These are phyloP conservation scores for Apocynum venetum DNA, from an alignment of 257 asterid genomes.

Conservation along the genomic window DNA sequence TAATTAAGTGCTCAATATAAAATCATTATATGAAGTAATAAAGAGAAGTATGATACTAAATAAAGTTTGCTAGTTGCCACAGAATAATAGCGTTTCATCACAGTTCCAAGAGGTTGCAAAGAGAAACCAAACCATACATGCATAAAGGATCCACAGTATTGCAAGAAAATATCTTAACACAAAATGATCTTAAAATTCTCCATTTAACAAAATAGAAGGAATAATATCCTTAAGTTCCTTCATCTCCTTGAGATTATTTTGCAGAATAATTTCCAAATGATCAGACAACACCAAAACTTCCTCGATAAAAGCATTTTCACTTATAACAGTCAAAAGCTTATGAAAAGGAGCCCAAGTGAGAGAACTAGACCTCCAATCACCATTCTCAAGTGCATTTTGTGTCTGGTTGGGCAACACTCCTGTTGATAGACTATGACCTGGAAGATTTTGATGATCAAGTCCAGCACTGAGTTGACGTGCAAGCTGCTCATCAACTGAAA, in stretches of 20 bases:
- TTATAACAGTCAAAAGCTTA: background rate
- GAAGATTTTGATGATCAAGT: slow-evolving; percentile 61
- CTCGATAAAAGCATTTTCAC: background rate
- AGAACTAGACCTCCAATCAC: slow-evolving; percentile 30
- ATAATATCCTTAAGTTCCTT: background rate
- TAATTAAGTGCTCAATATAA: background rate
- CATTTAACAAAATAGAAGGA: background rate
- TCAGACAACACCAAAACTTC: background rate
- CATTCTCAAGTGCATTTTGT: slow-evolving; percentile 46
- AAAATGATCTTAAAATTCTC: background rate
- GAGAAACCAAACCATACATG: background rate
- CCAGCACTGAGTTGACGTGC: slow-evolving; percentile 82
- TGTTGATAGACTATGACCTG: slow-evolving; percentile 53
- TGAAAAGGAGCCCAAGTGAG: background rate
- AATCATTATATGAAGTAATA: background rate
- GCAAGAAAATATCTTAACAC: background rate
- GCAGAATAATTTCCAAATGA: background rate
- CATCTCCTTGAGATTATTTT: background rate
- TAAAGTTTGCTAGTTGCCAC: background rate
- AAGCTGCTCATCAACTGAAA: slow-evolving; percentile 83
- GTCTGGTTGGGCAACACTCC: slow-evolving; percentile 58
- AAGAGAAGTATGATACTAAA: background rate
- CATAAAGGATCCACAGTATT: background rate
- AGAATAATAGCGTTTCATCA: background rate
- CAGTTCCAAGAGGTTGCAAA: background rate